Percentiles rank a stretch among this genome's conserved stretches.
These are phyloP conservation scores for Fusarium pseudocircinatum DNA, from an alignment of 2,329 filamentous ascomycete species.

Conservation along the genomic window DNA sequence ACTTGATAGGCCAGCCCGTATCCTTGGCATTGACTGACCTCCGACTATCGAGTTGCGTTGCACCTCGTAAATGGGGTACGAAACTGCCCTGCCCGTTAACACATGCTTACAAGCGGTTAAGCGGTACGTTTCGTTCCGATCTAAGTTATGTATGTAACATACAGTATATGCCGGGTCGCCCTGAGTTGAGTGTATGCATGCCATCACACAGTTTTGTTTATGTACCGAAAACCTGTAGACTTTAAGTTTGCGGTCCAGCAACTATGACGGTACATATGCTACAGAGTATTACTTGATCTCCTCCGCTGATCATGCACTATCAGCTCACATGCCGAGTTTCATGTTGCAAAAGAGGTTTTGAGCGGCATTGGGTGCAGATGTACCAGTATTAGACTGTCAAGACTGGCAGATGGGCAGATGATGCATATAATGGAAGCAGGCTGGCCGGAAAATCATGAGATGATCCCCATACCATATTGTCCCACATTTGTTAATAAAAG, in stretches of 20 bases:
- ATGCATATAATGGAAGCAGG: background rate
- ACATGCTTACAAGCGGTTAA: background rate
- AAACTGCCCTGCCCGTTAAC: background rate
- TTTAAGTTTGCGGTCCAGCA: background rate
- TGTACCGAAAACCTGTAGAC: background rate
- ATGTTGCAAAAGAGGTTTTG: constrained; percentile 9
- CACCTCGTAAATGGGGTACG: constrained; percentile 4
- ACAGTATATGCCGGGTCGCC: background rate
- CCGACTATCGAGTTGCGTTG: background rate
- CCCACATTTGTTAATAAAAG: background rate
- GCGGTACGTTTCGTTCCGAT: background rate
- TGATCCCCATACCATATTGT: background rate
- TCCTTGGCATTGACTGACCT: background rate
- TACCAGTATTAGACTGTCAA: background rate
- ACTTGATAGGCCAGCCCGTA: constrained; percentile 26
- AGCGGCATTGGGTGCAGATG: constrained; percentile 6
- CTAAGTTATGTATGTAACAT: background rate
- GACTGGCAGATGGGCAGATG: background rate
- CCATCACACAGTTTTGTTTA: background rate
- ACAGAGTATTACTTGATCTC: background rate
- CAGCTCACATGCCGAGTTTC: constrained; percentile 8
- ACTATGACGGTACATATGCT: constrained; percentile 6
- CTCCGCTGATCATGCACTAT: constrained; percentile 11
- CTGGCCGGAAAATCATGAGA: background rate
- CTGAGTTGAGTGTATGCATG: background rate